phyloP scores from a whole-genome alignment of 257 asterid genomes.

The Petrea volubilis region DNA sequence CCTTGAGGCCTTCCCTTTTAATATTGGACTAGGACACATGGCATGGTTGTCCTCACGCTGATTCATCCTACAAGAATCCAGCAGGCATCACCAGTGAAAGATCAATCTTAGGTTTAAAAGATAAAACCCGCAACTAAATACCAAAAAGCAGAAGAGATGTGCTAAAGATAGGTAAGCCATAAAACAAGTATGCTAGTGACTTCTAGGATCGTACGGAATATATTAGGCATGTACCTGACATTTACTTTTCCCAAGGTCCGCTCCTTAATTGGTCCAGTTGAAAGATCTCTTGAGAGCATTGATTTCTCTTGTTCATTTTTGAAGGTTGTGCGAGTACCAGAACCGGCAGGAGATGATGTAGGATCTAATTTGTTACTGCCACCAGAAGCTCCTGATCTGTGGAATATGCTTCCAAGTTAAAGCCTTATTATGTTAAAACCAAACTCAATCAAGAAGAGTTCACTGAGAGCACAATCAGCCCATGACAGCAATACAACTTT shows the following conservation, averaged over 20 bases:
- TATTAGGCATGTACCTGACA: constrained; percentile 58
- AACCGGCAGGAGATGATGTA: constrained; percentile 53
- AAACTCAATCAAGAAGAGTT: constrained; percentile 11
- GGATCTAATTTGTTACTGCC: constrained; percentile 64
- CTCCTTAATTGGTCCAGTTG: constrained; percentile 71
- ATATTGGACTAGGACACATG: constrained; percentile 49
- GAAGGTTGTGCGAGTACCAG: constrained; percentile 59
- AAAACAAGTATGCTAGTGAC: background rate
- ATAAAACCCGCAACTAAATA: background rate
- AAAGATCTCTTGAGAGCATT: constrained; percentile 61
- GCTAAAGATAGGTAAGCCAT: constrained; percentile 5
- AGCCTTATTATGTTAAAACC: constrained; percentile 16
- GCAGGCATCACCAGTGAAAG: background rate
- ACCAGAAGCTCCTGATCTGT: constrained; percentile 69
- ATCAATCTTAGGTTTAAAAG: background rate
- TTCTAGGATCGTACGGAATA: constrained; percentile 14
- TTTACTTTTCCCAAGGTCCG: constrained; percentile 65
- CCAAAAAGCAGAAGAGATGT: constrained; percentile 14
- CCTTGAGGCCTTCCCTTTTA: constrained; percentile 94
- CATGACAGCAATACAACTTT: background rate
- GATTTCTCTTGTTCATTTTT: constrained; percentile 81
- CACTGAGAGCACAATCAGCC: constrained; percentile 12
- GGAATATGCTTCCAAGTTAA: constrained; percentile 30
- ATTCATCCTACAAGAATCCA: constrained; percentile 54
- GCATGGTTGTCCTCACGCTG: constrained; percentile 70